Conservation (phyloP, 2,329 filamentous ascomycete species). For the Exophiala sp. region DNA sequence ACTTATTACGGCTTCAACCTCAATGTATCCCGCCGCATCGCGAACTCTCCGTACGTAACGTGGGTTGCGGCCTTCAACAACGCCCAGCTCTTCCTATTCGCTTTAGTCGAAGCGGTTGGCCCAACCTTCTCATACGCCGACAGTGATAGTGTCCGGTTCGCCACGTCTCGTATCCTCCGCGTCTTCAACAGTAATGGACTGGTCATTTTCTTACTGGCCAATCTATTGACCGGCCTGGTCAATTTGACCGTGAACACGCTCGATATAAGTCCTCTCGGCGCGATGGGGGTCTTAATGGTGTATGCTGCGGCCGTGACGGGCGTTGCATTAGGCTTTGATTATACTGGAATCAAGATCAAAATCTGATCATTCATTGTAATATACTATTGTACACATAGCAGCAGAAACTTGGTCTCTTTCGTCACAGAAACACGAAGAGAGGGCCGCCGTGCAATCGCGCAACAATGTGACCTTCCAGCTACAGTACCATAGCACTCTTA, state of each 20-base stretch:
- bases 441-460: too few species aligned
- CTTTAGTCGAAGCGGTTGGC: constrained; percentile 64
- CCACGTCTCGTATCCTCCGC: constrained; percentile 76
- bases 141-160: constrained; percentile 58
- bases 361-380: constrained; percentile 10
- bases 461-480: too few species aligned
- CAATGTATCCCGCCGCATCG: constrained; percentile 78
- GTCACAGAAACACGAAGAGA: too few species aligned
- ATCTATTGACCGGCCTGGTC: constrained; percentile 81
- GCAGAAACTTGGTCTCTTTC: too few species aligned
- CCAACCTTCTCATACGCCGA: constrained; percentile 35
- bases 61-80: constrained; percentile 93
- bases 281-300: constrained; percentile 70
- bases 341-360: constrained; percentile 34
- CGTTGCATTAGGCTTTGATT: constrained; percentile 53
- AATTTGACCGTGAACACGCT: constrained; percentile 85
- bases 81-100: constrained; percentile 75
- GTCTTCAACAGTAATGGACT: constrained; percentile 89
- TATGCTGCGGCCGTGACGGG: constrained; percentile 68
- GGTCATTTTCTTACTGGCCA: constrained; percentile 79
- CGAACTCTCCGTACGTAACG: constrained; percentile 88
- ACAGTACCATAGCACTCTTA: constrained; percentile 4
- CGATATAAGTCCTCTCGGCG: constrained; percentile 59
- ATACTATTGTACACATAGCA: too few species aligned
- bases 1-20: constrained; percentile 66